Conservation (phyloP, 441 rosid species). For the Mallotus japonicus region DNA sequence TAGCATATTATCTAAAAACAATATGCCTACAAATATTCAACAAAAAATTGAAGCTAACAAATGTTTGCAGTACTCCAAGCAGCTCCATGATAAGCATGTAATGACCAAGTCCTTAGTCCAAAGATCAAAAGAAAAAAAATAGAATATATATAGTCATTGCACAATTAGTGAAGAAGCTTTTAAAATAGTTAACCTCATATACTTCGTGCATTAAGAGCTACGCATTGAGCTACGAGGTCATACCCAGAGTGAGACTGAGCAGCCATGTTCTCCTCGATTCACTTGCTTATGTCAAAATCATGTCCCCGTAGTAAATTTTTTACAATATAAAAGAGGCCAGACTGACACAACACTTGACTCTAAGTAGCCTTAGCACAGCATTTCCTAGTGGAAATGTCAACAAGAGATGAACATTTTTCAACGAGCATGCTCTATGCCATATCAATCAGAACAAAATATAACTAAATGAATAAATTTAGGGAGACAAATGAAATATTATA, state of each 20-base stretch:
- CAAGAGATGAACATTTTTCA: conserved; percentile 15
- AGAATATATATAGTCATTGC: not conserved
- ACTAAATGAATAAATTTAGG: not conserved
- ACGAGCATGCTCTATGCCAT: not conserved
- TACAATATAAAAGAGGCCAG: not conserved
- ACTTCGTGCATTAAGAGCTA: not conserved
- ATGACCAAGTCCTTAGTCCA: not conserved
- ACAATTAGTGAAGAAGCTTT: not conserved
- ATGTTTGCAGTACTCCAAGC: not conserved
- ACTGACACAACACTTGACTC: not conserved
- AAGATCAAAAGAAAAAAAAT: not conserved
- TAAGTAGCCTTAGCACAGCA: not conserved
- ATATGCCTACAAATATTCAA: not conserved
- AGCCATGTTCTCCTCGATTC: not conserved
- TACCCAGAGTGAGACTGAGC: not conserved
- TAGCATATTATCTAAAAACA: not conserved
- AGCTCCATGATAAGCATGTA: not conserved
- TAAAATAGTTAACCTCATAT: not conserved
- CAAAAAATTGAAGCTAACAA: too few relatives aligned
- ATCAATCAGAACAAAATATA: not conserved
- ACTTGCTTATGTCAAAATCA: not conserved
- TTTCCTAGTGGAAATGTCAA: not conserved
- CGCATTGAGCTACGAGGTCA: too few relatives aligned
- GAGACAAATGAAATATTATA: conserved; percentile 14
- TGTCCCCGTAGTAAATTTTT: not conserved